phyloP scores from a whole-genome alignment of 1,139 yeast species.

The Sporopachydermia cereana region DNA sequence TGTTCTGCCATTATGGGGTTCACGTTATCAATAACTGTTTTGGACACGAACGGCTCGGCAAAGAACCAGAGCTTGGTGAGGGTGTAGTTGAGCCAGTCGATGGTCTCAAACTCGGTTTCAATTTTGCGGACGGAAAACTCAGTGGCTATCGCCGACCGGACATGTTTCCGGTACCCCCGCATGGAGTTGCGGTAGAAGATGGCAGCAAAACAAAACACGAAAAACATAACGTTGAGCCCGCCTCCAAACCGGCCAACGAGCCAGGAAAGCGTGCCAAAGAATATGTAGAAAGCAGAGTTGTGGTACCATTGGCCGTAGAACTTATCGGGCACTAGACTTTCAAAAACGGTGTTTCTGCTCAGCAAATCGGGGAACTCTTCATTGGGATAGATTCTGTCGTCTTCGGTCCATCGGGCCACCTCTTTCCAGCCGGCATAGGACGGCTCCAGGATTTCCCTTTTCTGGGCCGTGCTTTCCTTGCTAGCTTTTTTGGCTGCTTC shows the following conservation, averaged over 20 bases:
- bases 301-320: constrained; percentile 96
- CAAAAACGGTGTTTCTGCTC: constrained; percentile 57
- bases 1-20: constrained; percentile 68
- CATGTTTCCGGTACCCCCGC: constrained; percentile 59
- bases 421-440: constrained; percentile 89
- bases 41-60: constrained; percentile 83
- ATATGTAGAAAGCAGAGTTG: constrained; percentile 54
- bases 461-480: constrained; percentile 25
- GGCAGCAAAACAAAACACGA: constrained; percentile 48
- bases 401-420: constrained; percentile 75
- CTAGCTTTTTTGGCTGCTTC: constrained; percentile 18
- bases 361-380: constrained; percentile 53
- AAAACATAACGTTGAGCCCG: constrained; percentile 69
- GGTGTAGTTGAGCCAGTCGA: constrained; percentile 90
- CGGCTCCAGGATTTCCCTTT: constrained; percentile 48
- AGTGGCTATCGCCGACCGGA: constrained; percentile 75
- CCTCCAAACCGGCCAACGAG: constrained; percentile 66
- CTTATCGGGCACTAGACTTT: constrained; percentile 55
- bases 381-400: constrained; percentile 41
- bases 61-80: constrained; percentile 84
- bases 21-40: constrained; percentile 72
- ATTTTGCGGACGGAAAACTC: constrained; percentile 70
- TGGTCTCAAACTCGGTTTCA: constrained; percentile 81
- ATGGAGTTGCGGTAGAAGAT: constrained; percentile 74
- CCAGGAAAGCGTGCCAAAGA: constrained; percentile 66